These are phyloP conservation scores for Nicotiana paniculata DNA, from an alignment of 257 asterid genomes.

Conservation along the genomic window DNA sequence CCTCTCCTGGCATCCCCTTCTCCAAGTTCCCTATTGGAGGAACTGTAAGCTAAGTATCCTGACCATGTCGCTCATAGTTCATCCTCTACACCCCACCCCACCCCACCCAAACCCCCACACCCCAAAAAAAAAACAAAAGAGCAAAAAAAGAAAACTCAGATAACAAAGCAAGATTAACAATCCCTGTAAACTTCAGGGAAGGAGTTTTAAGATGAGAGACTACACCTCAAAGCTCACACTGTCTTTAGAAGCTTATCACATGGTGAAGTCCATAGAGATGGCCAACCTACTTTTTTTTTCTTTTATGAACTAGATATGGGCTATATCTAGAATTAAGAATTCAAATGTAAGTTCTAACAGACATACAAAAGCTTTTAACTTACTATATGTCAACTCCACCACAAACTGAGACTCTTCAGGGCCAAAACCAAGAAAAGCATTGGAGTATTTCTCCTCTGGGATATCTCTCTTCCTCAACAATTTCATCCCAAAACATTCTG, in stretches of 20 bases:
- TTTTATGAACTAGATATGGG: background rate
- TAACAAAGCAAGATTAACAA: background rate
- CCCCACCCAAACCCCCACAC: background rate
- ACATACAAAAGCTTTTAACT: conserved; percentile 19
- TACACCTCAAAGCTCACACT: background rate
- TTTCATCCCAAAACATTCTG: conserved; percentile 93
- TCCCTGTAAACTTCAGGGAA: background rate
- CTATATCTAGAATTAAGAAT: background rate
- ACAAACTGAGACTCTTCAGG: conserved; percentile 88
- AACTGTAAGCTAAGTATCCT: background rate
- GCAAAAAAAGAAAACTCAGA: background rate
- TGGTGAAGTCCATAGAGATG: background rate
- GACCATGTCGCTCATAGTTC: background rate
- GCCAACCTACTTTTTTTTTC: background rate
- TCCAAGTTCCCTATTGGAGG: background rate
- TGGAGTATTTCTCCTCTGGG: conserved; percentile 88
- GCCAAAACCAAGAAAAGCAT: conserved; percentile 99
- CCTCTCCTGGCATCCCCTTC: background rate
- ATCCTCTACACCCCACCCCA: background rate
- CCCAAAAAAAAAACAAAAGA: background rate
- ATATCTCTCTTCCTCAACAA: conserved; percentile 83
- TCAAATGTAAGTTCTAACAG: background rate
- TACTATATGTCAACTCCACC: conserved; percentile 92
- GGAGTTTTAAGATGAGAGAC: background rate
- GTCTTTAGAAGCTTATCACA: background rate